These are phyloP conservation scores for Nitzschia inconspicua DNA, from an alignment of 108 stramenopile species.

Conservation along the genomic window DNA sequence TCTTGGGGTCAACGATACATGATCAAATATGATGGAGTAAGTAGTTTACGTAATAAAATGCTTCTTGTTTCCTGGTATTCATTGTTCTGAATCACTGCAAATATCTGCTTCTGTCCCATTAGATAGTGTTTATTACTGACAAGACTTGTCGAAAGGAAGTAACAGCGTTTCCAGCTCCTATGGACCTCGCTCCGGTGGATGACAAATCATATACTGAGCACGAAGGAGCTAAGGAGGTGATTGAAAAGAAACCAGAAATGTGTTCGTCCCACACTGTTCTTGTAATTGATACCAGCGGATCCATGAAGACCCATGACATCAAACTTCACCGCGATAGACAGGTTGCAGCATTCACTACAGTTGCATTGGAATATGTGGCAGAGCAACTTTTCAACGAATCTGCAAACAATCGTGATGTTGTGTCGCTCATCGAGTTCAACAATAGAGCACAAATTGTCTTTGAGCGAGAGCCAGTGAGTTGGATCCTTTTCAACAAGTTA, in stretches of 20 bases:
- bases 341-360: conserved; percentile 42
- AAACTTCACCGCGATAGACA: conserved; percentile 43
- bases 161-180: conserved; percentile 44
- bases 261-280: conserved; percentile 52
- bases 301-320: conserved; percentile 45
- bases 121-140: conserved; percentile 52
- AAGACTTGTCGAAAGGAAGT: conserved; percentile 31
- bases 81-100: too few relatives aligned
- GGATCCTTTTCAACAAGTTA: conserved; percentile 60
- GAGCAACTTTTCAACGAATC: conserved; percentile 49
- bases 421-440: conserved; percentile 55
- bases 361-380: conserved; percentile 58
- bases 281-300: conserved; percentile 60
- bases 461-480: conserved; percentile 46
- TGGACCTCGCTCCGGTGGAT: conserved; percentile 34
- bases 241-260: conserved; percentile 48
- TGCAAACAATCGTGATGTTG: conserved; percentile 44
- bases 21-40: conserved; percentile 46
- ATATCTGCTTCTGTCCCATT: too few relatives aligned
- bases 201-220: conserved; percentile 21
- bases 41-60: too few relatives aligned
- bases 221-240: conserved; percentile 18
- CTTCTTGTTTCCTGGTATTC: too few relatives aligned
- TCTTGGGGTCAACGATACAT: conserved; percentile 46
- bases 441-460: conserved; percentile 27